Percentiles rank a stretch among this genome's conserved stretches.
Conservation (phyloP, 768 basidiomycete genomes). For the Lactarius evosmus region DNA sequence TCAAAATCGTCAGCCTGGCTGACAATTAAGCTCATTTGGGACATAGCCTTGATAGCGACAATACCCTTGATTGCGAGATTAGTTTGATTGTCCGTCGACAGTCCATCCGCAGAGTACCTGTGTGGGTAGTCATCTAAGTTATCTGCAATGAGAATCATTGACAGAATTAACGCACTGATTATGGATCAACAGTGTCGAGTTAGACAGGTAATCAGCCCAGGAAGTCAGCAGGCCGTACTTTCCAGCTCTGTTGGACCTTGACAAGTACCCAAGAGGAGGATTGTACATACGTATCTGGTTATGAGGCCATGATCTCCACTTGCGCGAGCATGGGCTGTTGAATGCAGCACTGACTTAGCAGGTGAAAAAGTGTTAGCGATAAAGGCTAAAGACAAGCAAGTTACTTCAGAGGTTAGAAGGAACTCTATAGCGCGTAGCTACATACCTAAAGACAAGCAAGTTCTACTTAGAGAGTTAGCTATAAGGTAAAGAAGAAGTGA, state of each 20-base stretch:
- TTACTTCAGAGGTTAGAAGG: too few species aligned
- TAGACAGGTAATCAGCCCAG: constrained; percentile 35
- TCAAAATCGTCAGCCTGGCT: constrained; percentile 25
- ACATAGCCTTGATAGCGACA: constrained; percentile 62
- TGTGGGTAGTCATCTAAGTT: constrained; percentile 1
- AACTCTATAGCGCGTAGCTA: too few species aligned
- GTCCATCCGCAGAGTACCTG: constrained; percentile 21
- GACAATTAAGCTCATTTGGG: constrained; percentile 43
- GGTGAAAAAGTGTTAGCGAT: too few species aligned
- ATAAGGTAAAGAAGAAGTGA: too few species aligned
- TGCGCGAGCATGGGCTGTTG: constrained; percentile 30
- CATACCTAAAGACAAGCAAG: too few species aligned
- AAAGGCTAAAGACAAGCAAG: too few species aligned
- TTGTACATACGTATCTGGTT: constrained; percentile 24
- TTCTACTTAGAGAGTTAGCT: too few species aligned
- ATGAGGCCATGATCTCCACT: constrained; percentile 31
- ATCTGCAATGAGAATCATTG: constrained; percentile 37
- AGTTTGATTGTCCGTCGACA: constrained; percentile 49
- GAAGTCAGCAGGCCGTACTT: constrained; percentile 33
- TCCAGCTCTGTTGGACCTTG: neutral
- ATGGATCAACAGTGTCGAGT: constrained; percentile 47
- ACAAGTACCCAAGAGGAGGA: neutral
- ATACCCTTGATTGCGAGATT: constrained; percentile 72
- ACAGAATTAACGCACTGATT: constrained; percentile 50
- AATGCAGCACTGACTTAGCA: too few species aligned